These are phyloP conservation scores for Fraxinus cuspidata DNA, from an alignment of 257 asterid genomes.

Conservation along the genomic window DNA sequence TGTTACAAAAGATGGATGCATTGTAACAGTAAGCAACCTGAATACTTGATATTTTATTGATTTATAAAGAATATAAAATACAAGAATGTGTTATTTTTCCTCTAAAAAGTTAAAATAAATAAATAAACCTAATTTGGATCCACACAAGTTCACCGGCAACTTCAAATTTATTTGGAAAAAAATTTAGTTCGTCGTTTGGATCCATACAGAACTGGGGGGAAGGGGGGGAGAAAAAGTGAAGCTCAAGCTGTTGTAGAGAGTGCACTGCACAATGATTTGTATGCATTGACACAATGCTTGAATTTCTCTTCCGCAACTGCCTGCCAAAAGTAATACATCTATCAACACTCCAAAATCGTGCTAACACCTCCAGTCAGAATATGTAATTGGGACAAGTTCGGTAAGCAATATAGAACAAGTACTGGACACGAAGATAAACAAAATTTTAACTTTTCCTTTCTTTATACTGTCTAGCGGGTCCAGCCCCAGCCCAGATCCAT, in stretches of 20 bases:
- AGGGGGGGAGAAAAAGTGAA: conserved; percentile 4
- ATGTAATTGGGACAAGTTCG: neutral
- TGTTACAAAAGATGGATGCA: too few relatives aligned
- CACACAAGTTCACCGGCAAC: too few relatives aligned
- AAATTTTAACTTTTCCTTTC: too few relatives aligned
- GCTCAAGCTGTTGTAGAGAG: conserved; percentile 39
- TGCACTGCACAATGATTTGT: conserved; percentile 66
- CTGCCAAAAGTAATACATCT: conserved; percentile 36
- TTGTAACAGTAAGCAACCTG: too few relatives aligned
- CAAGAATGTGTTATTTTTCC: neutral
- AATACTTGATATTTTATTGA: too few relatives aligned
- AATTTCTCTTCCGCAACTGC: conserved; percentile 76
- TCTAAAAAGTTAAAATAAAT: neutral
- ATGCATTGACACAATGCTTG: conserved; percentile 70
- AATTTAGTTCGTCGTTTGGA: neutral
- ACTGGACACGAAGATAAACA: neutral
- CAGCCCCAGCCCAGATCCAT: too few relatives aligned
- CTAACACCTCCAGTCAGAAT: neutral
- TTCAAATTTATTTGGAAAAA: neutral
- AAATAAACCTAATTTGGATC: neutral
- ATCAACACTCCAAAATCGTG: neutral
- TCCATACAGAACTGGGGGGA: neutral
- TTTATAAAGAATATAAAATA: neutral
- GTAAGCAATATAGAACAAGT: neutral
- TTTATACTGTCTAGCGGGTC: too few relatives aligned